phyloP scores from a whole-genome alignment of 345 rosid genomes.

The Conringia planisiliqua region DNA sequence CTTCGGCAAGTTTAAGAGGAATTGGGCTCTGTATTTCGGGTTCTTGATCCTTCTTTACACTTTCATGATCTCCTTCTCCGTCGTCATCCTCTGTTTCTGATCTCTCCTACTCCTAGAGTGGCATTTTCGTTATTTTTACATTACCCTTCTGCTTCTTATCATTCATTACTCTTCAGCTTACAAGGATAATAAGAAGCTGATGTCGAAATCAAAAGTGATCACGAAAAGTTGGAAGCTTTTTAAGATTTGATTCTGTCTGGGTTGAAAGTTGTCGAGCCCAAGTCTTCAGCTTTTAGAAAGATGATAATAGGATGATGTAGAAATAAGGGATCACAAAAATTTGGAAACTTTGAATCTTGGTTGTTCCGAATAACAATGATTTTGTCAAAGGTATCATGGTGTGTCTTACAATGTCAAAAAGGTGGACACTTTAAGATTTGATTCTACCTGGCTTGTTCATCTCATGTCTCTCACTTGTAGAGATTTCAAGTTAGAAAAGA shows the following conservation, averaged over 20 bases:
- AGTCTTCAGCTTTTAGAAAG: background rate
- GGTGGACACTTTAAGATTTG: background rate
- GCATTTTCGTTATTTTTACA: background rate
- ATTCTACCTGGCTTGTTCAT: background rate
- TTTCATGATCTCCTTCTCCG: constrained; percentile 78
- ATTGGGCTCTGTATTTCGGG: constrained; percentile 91
- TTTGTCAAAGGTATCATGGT: background rate
- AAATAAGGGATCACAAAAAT: background rate
- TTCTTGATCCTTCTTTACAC: constrained; percentile 80
- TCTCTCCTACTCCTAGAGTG: background rate
- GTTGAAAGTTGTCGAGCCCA: background rate
- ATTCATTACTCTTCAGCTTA: constrained; percentile 1
- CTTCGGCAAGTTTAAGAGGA: constrained; percentile 92
- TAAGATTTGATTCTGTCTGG: background rate
- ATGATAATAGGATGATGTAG: background rate
- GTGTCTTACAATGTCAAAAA: background rate
- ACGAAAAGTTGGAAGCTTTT: background rate
- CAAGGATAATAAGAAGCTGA: background rate
- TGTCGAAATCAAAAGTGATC: background rate
- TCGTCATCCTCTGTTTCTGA: constrained; percentile 79
- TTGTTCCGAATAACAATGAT: background rate
- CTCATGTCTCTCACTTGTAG: background rate
- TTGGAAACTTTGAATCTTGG: constrained; percentile 5
- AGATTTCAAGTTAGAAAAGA: background rate
- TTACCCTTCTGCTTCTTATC: background rate